Base-by-base conservation (phyloP, 164 flowering plant species). In the Houttuynia cordata region DNA sequence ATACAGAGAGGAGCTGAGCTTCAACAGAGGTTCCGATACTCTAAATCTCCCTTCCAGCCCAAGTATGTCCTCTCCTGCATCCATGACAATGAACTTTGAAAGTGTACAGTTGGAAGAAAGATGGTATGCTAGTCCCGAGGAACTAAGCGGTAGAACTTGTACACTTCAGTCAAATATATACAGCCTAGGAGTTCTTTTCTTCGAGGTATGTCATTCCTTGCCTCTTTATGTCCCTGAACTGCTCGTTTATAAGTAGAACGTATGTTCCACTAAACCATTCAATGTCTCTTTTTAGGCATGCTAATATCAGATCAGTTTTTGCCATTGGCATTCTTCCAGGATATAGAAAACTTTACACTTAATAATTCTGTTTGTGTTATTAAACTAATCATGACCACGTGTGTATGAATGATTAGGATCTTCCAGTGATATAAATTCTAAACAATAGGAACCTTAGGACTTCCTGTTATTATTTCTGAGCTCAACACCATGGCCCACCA, bases 91-190 rank as follows among this genome's bases (percentile, higher is more conserved):
- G 50, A 57, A 51, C 23, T 64, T 69, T 67, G 58, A 10, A 24
- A 65, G 58, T 64, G 62, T 64, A 61, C 76, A 56, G 57, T 65
- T 78, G 68, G 97, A 93, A 77, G 85, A 82, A 68, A 81, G 78
- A 73, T 93, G 97, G 97, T 93, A 93, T 70, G 62, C 73, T 56
- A 79, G 87, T 73, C 97, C 97, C 19, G 96, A 84, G 81, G 83
- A 75, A 71, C 67, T 71, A 19, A 60, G 24, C 63, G 84, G 62
- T 45, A 73, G 73, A 47, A 63, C 68, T 21, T 73, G 79, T 76
- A 72, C 83, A 21, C 57, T 73, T 20, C 76, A 83, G 25, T 79
- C 97, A 64, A 86, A 93, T 69, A 79, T 90, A 40, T 93, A 89
- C 74, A 68, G 74, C 64, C 77, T 93, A n/a, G 99, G 99, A 56